Base-by-base conservation (phyloP, 257 asterid species). In the Capsicum pubescens region DNA sequence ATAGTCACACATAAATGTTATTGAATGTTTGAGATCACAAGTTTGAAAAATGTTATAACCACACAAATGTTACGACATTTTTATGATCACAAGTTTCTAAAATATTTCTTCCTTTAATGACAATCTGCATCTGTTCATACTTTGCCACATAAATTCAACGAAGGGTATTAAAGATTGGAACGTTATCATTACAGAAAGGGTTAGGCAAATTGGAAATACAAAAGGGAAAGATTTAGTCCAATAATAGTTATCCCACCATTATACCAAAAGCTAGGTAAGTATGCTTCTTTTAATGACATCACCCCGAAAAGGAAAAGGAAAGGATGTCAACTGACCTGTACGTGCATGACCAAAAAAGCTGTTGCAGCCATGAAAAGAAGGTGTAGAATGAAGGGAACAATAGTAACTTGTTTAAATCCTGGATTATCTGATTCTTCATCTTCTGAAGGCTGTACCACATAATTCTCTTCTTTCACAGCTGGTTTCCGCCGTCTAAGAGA, bases 331-430 rank as follows among this genome's bases (percentile, higher is more conserved):
- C 93, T 82, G 39, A 94, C 99, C 97, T 95, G 98, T 64, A 95
- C 98, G 42, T 95, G 98, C 98, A 95, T 94, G 88, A 91, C 92
- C 9, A 96, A 90, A 86, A 93, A 90, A 19, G 99, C 95, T 4
- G 95, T 92, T 66, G 97, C 93, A 13, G 87, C 90, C 99, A 92
- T 93, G 95, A 94, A 91, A 85, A 90, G 84, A 86, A 92, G 89
- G 92, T 96, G 99, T 59, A 96, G 86, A 87, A 90, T 90, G 81
- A 92, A 92, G 54, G 99, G 98, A 86, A 96, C 92, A 86, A 93
- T 78, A 82, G 80, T 84, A 82, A 90, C 91, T 72, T 97, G 93
- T 64, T 88, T 88, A 35, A 48, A 60, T 44, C 79, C 87, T 84
- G 81, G 87, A 63, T 36, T 82, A 42, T 72, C 83, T 74, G 86